Conservation (phyloP, 169 alveolate genomes). For the Eimeria praecox region DNA sequence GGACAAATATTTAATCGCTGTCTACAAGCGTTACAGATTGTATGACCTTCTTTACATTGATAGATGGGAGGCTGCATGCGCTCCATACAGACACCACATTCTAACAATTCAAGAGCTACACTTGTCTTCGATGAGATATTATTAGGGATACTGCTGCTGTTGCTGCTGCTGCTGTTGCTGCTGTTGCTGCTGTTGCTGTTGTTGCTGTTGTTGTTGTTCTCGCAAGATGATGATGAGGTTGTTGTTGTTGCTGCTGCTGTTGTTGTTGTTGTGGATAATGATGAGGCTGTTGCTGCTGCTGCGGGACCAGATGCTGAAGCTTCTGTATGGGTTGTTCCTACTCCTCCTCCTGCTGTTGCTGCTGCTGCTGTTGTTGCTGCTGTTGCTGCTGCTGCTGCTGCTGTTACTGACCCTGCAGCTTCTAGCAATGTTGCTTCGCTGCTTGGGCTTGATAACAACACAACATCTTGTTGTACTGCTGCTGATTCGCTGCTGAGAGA, state of each 20-base stretch:
- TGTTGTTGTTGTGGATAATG: neutral
- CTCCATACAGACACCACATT: slow-evolving; percentile 75
- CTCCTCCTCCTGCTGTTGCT: neutral
- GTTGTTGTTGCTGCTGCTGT: slow-evolving; percentile 35
- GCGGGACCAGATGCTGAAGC: neutral
- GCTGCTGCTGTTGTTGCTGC: neutral
- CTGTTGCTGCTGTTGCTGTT: neutral
- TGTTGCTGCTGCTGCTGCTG: slow-evolving; percentile 31
- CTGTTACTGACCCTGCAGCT: neutral
- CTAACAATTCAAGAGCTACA: slow-evolving; percentile 81
- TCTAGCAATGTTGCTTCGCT: neutral
- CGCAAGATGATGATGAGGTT: neutral
- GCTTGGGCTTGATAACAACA: neutral
- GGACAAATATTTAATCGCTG: slow-evolving; percentile 50
- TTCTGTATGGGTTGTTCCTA: neutral
- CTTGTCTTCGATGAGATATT: neutral
- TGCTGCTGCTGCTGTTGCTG: slow-evolving; percentile 54
- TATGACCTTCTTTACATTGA: slow-evolving; percentile 79
- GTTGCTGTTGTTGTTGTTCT: neutral
- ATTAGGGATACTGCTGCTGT: neutral
- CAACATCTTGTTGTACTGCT: slow-evolving; percentile 20
- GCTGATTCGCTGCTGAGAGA: slow-evolving; percentile 46
- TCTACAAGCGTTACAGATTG: slow-evolving; percentile 41
- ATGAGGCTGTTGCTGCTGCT: slow-evolving; percentile 16
- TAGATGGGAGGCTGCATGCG: slow-evolving; percentile 75